Conservation (phyloP, 2,329 filamentous ascomycete genomes). For the Xylariaceae sp. region DNA sequence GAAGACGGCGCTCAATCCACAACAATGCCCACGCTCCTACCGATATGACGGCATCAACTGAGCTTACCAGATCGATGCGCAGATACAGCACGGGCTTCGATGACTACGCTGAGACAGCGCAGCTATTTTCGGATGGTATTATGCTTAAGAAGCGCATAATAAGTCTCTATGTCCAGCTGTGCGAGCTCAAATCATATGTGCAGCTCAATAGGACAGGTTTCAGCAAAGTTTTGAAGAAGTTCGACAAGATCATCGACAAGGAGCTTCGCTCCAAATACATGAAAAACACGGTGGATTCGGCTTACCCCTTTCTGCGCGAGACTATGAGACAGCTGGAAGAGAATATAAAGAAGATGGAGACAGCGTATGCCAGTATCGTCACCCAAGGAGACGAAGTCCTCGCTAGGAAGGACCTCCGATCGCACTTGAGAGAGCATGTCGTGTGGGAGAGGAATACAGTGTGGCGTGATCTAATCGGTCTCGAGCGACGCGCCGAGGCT, state of each 20-base stretch:
- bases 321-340: conserved; percentile 75
- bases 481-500: conserved; percentile 93
- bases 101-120: conserved; percentile 77
- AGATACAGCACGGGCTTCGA: conserved; percentile 74
- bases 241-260: conserved; percentile 92
- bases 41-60: conserved; percentile 68
- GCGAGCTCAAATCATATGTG: conserved; percentile 93
- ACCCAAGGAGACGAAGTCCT: conserved; percentile 78
- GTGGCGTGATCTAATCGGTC: conserved; percentile 98
- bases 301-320: conserved; percentile 79
- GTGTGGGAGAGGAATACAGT: conserved; percentile 99
- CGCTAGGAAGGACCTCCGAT: conserved; percentile 83
- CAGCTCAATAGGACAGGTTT: conserved; percentile 98
- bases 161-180: conserved; percentile 86
- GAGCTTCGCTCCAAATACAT: conserved; percentile 81
- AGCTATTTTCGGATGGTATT: conserved; percentile 71
- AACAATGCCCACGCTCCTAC: conserved; percentile 49
- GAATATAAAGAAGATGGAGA: conserved; percentile 76
- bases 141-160: conserved; percentile 92
- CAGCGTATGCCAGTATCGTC: conserved; percentile 79
- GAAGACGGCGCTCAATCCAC: conserved; percentile 47
- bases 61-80: conserved; percentile 61
- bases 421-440: conserved; percentile 93
- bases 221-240: conserved; percentile 96
- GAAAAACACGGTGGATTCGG: conserved; percentile 72